Base-by-base conservation (phyloP, 2,329 filamentous ascomycete genomes). In the Talaromyces sp. region DNA sequence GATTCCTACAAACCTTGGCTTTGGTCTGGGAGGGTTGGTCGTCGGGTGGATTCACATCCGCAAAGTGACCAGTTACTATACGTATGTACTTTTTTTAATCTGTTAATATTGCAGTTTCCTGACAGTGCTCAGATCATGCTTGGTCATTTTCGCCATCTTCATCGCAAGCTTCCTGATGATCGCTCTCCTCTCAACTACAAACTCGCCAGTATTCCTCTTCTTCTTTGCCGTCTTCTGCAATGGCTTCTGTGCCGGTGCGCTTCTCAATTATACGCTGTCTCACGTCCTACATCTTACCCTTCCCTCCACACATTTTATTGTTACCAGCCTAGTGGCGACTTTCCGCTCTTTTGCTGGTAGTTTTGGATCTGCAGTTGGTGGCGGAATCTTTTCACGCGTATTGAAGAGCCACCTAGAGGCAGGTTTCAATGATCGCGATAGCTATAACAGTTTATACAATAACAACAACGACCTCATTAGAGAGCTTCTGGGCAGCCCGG, bases 1-100 rank as follows among this genome's bases (percentile, higher is more conserved):
- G 6, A 85, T 96, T 54, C 91, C 92, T 0, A 95, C 91, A 0
- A 96, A 96, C 73, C 72, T 86, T 5, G 92, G 91, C 1, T 96
- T 96, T 69, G 91, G 87, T 0, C 68, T 84, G 2, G 92, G 91
- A 28, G 90, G 91, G 0, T 75, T 96, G 0, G 66, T 91, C 4
- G 88, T 89, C 14, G 92, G 92, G 8, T 86, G 84, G 75, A 76
- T 95, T 16, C 92, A 96, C 71, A 89, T 96, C 68, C 86, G 86
- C 23, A 86, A 89, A 23, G 79, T 82, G 1, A 89, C 89, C 1
- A 88, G 87, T 65, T 96, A 92, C 74, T 96, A 89, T 79, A 68
- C 84, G 60, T 80, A 68, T 60, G 76, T 68, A 23, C 7, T 33
- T 16, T 16, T 28, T 14, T 18, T 30, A 14, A 14, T 7, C 1